These are phyloP conservation scores for Fusarium algeriense DNA, from an alignment of 2,329 filamentous ascomycete genomes.

Conservation along the genomic window DNA sequence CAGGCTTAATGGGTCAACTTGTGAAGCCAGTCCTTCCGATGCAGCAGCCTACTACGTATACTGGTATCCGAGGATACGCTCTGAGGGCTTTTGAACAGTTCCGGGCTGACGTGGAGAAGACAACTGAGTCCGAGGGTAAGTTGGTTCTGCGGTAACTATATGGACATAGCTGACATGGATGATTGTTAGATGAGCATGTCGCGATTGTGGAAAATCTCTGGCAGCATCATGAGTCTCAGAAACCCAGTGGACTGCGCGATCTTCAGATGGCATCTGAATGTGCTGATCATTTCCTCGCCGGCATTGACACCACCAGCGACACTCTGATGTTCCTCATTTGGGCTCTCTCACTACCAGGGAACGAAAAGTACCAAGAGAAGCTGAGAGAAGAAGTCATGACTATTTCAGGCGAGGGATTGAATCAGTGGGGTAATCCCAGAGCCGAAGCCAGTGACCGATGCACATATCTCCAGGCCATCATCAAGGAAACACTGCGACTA, in stretches of 20 bases:
- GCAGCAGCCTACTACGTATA: constrained; percentile 38
- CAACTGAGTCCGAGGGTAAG: not conserved
- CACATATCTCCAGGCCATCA: constrained; percentile 60
- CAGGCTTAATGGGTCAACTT: not conserved
- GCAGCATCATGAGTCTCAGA: constrained; percentile 48
- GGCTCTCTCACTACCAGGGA: constrained; percentile 59
- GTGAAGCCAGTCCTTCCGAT: constrained; percentile 30
- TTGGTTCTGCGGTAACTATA: fast-evolving
- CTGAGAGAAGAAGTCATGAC: constrained; percentile 57
- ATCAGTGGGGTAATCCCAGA: constrained; percentile 46
- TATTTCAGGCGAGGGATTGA: constrained; percentile 42
- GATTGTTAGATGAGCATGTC: constrained; percentile 19
- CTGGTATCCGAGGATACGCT: constrained; percentile 27
- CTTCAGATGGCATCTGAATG: constrained; percentile 65
- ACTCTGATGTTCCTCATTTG: constrained; percentile 64
- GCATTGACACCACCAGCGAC: constrained; percentile 66
- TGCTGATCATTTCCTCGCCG: constrained; percentile 66
- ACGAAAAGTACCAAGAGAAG: constrained; percentile 57
- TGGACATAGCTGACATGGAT: fast-evolving
- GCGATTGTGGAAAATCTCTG: constrained; percentile 56
- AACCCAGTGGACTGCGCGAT: constrained; percentile 50
- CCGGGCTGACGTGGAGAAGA: constrained; percentile 1
- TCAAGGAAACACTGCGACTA: constrained; percentile 64
- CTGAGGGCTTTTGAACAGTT: constrained; percentile 26
- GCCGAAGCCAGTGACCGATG: constrained; percentile 55